Evolutionary conservation across 202 grass and related monocot genomes (phyloP).

Genomic region (Saccharum hybrid): DNA sequence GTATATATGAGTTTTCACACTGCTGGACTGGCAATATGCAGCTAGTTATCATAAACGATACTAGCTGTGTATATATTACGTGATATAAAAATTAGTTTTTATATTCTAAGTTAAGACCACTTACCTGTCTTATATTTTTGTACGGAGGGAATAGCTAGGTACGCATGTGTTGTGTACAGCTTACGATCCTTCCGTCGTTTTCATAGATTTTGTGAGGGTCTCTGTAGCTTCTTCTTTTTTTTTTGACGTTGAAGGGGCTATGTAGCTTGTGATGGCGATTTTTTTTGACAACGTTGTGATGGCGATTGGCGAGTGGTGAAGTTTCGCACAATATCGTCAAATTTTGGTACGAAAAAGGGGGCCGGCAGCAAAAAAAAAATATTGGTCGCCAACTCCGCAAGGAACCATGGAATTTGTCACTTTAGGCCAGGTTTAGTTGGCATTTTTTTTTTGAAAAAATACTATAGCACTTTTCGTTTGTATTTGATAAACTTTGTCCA

Average conservation of each 20-base stretch:
- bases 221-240: neutral
- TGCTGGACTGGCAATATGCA: too few relatives aligned
- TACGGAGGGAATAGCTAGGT: neutral
- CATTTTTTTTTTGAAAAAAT: too few relatives aligned
- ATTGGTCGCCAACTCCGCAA: slow-evolving; percentile 33
- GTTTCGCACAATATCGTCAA: neutral
- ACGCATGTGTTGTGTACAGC: neutral
- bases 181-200: neutral
- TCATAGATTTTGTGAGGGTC: neutral
- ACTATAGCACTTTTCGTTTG: too few relatives aligned
- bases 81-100: too few relatives aligned
- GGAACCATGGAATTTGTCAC: neutral
- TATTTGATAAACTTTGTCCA: too few relatives aligned
- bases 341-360: neutral
- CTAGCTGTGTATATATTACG: too few relatives aligned
- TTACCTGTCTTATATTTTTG: neutral
- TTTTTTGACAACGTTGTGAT: neutral
- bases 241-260: neutral
- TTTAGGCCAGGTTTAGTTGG: too few relatives aligned
- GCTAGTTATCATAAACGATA: too few relatives aligned
- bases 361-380: neutral
- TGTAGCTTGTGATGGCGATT: neutral
- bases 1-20: too few relatives aligned
- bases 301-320: neutral
- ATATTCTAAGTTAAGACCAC: too few relatives aligned